Base-by-base conservation (phyloP, 1,284 basidiomycete genomes). In the Puccinia polysora region DNA sequence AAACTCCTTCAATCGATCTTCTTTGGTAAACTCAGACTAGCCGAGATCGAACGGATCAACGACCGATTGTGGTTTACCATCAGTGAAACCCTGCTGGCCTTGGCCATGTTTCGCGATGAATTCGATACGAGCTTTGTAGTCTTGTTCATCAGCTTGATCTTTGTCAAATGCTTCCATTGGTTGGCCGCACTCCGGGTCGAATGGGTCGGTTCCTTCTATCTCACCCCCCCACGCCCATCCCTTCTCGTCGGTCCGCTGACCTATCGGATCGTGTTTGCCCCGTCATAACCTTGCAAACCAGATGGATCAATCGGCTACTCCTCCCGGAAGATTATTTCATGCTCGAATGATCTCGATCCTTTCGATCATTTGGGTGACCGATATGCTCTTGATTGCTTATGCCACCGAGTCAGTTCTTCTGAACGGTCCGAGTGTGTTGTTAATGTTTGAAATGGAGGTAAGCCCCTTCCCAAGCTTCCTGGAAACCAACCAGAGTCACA, bases 91-190 rank as follows among this genome's bases (percentile, higher is more conserved):
- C 83, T 98, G 47, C 83, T 98, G 58, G 95, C 95, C 2, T 89
- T 97, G 79, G 95, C 95, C 34, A 97, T 97, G 77, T 98, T 98
- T 82, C 85, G 93, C 72, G 80, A 81, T 79, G 78, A 80, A 76
- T 81, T 80, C 49, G 75, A 96, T 80, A 86, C 89, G n/a, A 86
- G 88, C 0, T 97, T 97, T 79, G 88, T 88, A 43, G 82, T 94
- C 75, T 90, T 97, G 85, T 97, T 97, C 78, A 88, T 90, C 20
- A 86, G 91, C 75, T 82, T 99, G 23, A 85, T 97, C 15, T 95
- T 97, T 77, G 85, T 97, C 77, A 97, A 97, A 80, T 92, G 91
- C 69, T 98, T 98, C 81, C 96, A 99, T 80, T 97, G 94, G 94
- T 85, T 99, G 36, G 86, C 92, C 73, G 87, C 87, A 2, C 95